Conservation (phyloP, 1,139 yeast species). For the Ashbya aceris region DNA sequence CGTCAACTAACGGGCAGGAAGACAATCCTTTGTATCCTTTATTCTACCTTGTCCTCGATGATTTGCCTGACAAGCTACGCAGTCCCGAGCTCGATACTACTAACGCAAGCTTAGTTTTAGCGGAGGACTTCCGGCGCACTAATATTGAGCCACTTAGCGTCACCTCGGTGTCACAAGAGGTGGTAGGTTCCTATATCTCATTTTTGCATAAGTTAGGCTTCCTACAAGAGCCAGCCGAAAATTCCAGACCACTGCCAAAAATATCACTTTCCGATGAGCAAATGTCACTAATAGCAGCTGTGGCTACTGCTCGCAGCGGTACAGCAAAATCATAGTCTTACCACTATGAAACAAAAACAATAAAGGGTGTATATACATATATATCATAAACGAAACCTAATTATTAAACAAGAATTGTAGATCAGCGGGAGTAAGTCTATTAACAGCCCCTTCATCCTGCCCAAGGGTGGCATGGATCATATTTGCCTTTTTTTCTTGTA, state of each 20-base stretch:
- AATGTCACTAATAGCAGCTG: conserved; percentile 54
- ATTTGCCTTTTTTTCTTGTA: conserved; percentile 94
- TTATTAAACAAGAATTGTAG: conserved; percentile 85
- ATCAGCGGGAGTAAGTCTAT: conserved; percentile 81
- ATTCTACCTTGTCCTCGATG: conserved; percentile 86
- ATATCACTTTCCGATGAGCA: conserved; percentile 50
- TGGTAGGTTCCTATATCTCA: conserved; percentile 68
- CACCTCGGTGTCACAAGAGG: conserved; percentile 56
- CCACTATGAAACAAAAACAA: neutral
- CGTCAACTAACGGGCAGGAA: conserved; percentile 58
- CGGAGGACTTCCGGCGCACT: conserved; percentile 50
- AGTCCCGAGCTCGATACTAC: conserved; percentile 92
- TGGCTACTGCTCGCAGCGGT: conserved; percentile 80
- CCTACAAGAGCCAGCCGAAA: conserved; percentile 45
- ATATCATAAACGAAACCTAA: conserved; percentile 3
- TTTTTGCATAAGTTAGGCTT: conserved; percentile 75
- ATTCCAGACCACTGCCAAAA: conserved; percentile 45
- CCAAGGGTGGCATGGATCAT: conserved; percentile 97
- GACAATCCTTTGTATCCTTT: conserved; percentile 89
- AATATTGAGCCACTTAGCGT: conserved; percentile 62
- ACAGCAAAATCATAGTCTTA: conserved; percentile 13
- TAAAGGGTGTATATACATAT: neutral
- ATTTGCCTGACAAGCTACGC: conserved; percentile 79
- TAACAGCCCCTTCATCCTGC: conserved; percentile 84
- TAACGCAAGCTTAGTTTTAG: conserved; percentile 61